Conservation (phyloP, 176 grass and related monocot genomes). For the Musa itinerans region DNA sequence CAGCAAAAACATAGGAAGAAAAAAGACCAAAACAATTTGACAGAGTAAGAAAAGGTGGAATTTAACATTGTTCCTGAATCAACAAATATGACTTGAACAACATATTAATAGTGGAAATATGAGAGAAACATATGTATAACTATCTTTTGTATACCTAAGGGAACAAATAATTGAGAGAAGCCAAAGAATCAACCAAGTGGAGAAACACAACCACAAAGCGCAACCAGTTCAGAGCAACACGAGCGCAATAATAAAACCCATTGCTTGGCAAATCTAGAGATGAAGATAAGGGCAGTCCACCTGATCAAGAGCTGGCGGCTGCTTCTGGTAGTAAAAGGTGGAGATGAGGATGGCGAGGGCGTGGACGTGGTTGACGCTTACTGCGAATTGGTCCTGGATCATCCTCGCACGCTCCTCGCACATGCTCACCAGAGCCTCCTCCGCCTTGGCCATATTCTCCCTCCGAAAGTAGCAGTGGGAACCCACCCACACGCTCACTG, state of each 20-base stretch:
- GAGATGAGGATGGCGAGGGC: conserved; percentile 82
- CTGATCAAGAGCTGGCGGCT: conserved; percentile 67
- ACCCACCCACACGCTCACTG: conserved; percentile 30
- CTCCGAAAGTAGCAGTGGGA: conserved; percentile 49
- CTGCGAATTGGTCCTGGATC: conserved; percentile 94
- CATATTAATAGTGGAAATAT: too few relatives aligned
- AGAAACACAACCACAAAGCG: background rate
- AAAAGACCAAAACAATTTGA: background rate
- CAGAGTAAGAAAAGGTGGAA: background rate
- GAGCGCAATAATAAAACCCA: background rate
- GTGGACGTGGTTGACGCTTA: conserved; percentile 88
- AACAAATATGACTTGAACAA: too few relatives aligned
- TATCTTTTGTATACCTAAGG: too few relatives aligned
- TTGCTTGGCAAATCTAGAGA: background rate
- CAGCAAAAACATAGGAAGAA: background rate
- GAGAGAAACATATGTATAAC: too few relatives aligned
- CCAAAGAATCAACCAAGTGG: background rate
- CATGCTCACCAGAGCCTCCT: conserved; percentile 67
- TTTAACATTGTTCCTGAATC: too few relatives aligned
- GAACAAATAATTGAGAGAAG: background rate
- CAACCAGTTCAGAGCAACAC: background rate
- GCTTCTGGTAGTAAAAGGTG: conserved; percentile 83
- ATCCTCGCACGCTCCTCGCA: conserved; percentile 94
- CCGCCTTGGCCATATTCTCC: conserved; percentile 59
- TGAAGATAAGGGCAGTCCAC: background rate